Conservation (phyloP, 2,329 filamentous ascomycete species). For the Aureobasidium musti region DNA sequence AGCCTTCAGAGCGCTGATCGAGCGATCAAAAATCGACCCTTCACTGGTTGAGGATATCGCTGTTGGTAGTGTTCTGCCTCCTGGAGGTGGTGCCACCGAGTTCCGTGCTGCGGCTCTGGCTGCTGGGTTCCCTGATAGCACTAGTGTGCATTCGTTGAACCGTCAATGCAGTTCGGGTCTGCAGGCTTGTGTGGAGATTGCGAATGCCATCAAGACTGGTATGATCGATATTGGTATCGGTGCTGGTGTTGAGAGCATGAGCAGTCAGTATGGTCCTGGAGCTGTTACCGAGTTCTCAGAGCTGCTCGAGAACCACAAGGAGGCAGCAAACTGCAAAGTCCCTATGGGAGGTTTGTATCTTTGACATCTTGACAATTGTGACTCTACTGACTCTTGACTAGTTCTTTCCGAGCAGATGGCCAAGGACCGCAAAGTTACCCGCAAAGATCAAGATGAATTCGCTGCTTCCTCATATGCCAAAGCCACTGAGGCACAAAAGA, state of each 20-base stretch:
- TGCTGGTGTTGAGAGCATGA: conserved; percentile 97
- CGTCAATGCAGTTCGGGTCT: conserved; percentile 92
- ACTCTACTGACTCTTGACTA: conserved; percentile 64
- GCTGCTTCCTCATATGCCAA: conserved; percentile 92
- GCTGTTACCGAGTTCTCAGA: conserved; percentile 94
- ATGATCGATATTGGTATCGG: conserved; percentile 97
- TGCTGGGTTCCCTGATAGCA: conserved; percentile 82
- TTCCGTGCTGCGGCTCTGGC: conserved; percentile 90
- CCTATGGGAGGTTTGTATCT: conserved; percentile 46
- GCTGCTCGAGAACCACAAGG: conserved; percentile 74
- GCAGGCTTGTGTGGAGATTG: conserved; percentile 90
- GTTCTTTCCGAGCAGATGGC: conserved; percentile 94
- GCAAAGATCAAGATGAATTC: conserved; percentile 83
- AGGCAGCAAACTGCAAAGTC: conserved; percentile 94
- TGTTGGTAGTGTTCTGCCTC: conserved; percentile 86
- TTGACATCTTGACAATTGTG: too few relatives aligned
- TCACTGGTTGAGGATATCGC: conserved; percentile 86
- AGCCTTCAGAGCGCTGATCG: conserved; percentile 76
- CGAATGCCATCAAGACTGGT: conserved; percentile 84
- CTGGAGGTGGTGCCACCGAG: conserved; percentile 92
- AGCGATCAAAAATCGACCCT: conserved; percentile 87
- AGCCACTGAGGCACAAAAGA: conserved; percentile 78
- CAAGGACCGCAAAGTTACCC: conserved; percentile 72
- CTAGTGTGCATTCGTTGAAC: conserved; percentile 87
- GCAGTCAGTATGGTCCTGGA: conserved; percentile 74